phyloP scores from a whole-genome alignment of 2,329 filamentous ascomycete genomes.

The Penicillium sp. region DNA sequence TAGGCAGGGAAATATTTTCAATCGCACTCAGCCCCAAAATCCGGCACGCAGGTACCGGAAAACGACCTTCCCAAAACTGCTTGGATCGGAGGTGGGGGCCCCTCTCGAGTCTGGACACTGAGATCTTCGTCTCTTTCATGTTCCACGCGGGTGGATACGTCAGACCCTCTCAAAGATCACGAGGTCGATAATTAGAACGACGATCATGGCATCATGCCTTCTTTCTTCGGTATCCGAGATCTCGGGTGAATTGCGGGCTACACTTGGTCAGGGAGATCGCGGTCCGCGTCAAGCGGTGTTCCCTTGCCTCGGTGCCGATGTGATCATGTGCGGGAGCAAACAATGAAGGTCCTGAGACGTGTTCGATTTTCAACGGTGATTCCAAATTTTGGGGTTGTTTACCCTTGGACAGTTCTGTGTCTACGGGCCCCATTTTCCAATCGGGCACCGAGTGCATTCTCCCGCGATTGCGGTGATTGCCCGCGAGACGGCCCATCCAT shows the following conservation, averaged over 20 bases:
- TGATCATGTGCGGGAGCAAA: not conserved
- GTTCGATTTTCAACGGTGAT: not conserved
- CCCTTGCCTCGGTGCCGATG: not conserved
- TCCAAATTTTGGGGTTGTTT: not conserved
- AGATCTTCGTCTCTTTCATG: conserved; percentile 6
- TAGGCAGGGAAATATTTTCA: not conserved
- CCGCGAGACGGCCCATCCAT: not conserved
- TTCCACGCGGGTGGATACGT: conserved; percentile 8
- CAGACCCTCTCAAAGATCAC: conserved; percentile 10
- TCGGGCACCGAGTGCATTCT: not conserved
- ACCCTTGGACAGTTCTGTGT: not conserved
- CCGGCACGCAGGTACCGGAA: not conserved
- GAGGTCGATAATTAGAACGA: conserved; percentile 7
- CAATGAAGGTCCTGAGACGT: not conserved
- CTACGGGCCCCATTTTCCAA: not conserved
- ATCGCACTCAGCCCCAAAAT: not conserved
- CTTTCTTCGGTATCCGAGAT: not conserved
- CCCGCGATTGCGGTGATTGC: not conserved
- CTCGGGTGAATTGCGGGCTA: conserved; percentile 1
- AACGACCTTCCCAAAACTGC: conserved; percentile 3
- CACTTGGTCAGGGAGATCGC: not conserved
- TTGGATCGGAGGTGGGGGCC: not conserved
- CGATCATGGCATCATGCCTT: conserved; percentile 9
- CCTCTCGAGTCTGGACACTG: conserved; percentile 3
- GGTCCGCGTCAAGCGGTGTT: not conserved